These are phyloP conservation scores for Colletotrichum lini DNA, from an alignment of 2,329 filamentous ascomycete genomes.

Conservation along the genomic window DNA sequence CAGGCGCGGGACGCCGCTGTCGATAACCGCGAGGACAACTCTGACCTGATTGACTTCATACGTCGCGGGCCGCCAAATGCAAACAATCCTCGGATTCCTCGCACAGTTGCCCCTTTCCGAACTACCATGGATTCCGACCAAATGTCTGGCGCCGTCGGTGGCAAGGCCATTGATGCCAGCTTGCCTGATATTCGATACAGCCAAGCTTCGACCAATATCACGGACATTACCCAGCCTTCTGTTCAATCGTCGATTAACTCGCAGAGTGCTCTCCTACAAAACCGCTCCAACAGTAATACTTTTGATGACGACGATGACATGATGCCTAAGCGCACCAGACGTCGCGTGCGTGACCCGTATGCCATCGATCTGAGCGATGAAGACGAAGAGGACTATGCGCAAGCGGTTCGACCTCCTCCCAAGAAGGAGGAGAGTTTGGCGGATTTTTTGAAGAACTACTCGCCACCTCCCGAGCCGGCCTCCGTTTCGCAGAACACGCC, in stretches of 20 bases:
- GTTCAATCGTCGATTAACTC: slow-evolving; percentile 81
- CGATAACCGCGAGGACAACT: slow-evolving; percentile 76
- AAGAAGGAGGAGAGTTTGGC: slow-evolving; percentile 77
- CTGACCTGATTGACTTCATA: slow-evolving; percentile 96
- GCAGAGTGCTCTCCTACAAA: slow-evolving; percentile 75
- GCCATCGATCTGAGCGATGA: slow-evolving; percentile 88
- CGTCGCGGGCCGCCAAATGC: slow-evolving; percentile 82
- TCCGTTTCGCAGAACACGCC: slow-evolving; percentile 55
- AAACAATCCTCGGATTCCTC: slow-evolving; percentile 80
- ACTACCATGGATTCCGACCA: slow-evolving; percentile 90
- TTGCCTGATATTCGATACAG: slow-evolving; percentile 70
- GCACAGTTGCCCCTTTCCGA: slow-evolving; percentile 87
- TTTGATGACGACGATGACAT: slow-evolving; percentile 67
- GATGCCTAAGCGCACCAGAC: slow-evolving; percentile 80
- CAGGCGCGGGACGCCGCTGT: slow-evolving; percentile 81
- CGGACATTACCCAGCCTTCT: slow-evolving; percentile 69
- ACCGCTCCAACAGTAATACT: slow-evolving; percentile 53
- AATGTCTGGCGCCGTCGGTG: slow-evolving; percentile 68
- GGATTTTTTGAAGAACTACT: slow-evolving; percentile 80
- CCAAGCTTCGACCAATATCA: slow-evolving; percentile 69
- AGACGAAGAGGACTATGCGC: slow-evolving; percentile 67
- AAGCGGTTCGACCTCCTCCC: slow-evolving; percentile 56
- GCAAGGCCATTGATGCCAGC: slow-evolving; percentile 70
- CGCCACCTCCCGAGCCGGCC: slow-evolving; percentile 71
- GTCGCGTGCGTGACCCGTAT: slow-evolving; percentile 89